Percentiles rank a stretch among this genome's conserved stretches.
Conservation (phyloP, 208 protist genomes). For the Crithidia acanthocephali region DNA sequence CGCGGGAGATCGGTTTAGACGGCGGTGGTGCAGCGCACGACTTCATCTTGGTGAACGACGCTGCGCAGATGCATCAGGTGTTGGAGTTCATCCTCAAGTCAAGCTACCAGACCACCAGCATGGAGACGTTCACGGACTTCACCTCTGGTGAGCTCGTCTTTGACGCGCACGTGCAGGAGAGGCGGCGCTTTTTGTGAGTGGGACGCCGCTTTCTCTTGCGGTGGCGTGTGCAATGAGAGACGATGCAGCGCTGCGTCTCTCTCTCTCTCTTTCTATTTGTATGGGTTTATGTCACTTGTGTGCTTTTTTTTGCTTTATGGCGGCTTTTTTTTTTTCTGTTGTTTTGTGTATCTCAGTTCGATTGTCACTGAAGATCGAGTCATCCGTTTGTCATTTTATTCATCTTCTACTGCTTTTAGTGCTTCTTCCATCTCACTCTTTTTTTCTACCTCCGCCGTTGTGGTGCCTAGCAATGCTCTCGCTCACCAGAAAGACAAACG, state of each 20-base stretch:
- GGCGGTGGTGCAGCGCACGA: slow-evolving; percentile 11
- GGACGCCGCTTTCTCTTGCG: background rate
- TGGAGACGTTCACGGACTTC: slow-evolving; percentile 71
- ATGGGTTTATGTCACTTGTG: background rate
- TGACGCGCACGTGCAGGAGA: slow-evolving; percentile 57
- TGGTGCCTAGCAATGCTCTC: too few species aligned
- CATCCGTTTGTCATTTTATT: background rate
- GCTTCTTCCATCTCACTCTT: background rate
- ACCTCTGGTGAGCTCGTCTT: slow-evolving; percentile 68
- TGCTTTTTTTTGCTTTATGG: slow-evolving; percentile 4
- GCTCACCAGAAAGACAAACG: too few species aligned
- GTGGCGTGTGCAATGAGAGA: too few species aligned
- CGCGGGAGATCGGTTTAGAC: slow-evolving; percentile 1
- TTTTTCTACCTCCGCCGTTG: slow-evolving; percentile 12
- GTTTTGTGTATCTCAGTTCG: too few species aligned
- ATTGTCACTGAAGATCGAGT: too few species aligned
- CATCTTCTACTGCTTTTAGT: background rate
- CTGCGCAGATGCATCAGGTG: slow-evolving; percentile 62
- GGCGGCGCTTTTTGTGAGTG: slow-evolving; percentile 26
- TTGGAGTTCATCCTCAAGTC: slow-evolving; percentile 74
- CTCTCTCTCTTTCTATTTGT: too few species aligned
- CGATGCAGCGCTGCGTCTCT: too few species aligned
- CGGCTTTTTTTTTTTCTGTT: background rate
- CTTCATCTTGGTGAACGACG: slow-evolving; percentile 61
- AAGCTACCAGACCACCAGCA: slow-evolving; percentile 65